Conservation (phyloP, 2,329 filamentous ascomycete genomes). For the Colletotrichum incanum region DNA sequence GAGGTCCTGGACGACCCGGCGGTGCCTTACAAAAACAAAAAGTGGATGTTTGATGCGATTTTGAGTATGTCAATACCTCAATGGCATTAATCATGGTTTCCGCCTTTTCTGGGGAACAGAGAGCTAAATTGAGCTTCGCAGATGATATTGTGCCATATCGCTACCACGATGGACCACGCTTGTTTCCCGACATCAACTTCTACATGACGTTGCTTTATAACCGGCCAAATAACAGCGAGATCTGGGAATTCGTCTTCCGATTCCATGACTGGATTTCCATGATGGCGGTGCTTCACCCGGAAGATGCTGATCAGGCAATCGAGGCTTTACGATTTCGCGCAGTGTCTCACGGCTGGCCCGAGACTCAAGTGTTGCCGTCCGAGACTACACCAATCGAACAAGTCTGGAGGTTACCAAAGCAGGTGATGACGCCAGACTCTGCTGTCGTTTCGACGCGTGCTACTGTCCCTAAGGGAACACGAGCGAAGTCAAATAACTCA, state of each 20-base stretch:
- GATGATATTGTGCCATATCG: slow-evolving; percentile 19
- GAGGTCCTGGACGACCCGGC: background rate
- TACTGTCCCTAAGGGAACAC: background rate
- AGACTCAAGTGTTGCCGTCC: too few species aligned
- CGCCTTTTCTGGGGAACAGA: background rate
- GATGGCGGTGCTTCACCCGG: background rate
- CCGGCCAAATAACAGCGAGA: background rate
- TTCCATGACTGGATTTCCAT: slow-evolving; percentile 21
- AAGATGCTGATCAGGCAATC: background rate
- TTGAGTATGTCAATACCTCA: background rate
- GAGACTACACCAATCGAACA: background rate
- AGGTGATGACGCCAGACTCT: background rate
- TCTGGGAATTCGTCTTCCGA: background rate
- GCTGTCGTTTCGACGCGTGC: fast-evolving
- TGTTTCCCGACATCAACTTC: slow-evolving; percentile 18
- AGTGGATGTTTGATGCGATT: slow-evolving; percentile 20
- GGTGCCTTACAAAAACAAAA: background rate
- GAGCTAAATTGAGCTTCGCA: background rate
- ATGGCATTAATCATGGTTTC: background rate
- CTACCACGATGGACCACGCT: background rate
- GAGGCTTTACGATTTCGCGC: background rate
- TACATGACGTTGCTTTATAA: slow-evolving; percentile 3
- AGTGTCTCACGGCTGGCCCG: background rate
- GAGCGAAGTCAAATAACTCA: background rate
- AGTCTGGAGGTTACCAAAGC: too few species aligned